Evolutionary conservation across 306 rosid species (phyloP).

Genomic region (Cyclanthera cordifolia): DNA sequence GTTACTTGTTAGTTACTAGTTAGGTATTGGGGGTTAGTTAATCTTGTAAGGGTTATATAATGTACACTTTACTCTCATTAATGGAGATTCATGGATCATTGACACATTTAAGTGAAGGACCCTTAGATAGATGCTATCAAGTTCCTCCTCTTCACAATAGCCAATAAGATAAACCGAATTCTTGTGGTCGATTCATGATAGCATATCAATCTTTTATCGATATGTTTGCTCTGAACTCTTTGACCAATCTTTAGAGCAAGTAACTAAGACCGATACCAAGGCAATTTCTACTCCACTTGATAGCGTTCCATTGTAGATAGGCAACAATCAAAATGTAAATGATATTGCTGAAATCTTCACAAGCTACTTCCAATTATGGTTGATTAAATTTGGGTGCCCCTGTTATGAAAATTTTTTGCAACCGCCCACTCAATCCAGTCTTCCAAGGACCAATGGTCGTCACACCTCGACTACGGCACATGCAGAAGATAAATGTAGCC

Average conservation of each 20-base stretch:
- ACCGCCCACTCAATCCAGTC: constrained; percentile 86
- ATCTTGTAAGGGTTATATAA: no score
- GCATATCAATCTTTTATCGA: constrained; percentile 62
- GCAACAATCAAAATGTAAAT: constrained; percentile 29
- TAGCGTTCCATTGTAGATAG: constrained; percentile 71
- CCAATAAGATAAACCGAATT: constrained; percentile 86
- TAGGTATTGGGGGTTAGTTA: no score
- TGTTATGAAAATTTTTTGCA: constrained; percentile 84
- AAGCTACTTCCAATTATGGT: constrained; percentile 66
- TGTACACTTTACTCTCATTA: no score
- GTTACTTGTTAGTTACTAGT: no score
- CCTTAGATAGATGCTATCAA: no score
- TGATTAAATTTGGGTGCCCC: constrained; percentile 89
- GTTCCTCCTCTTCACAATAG: constrained; percentile 78
- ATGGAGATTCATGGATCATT: no score
- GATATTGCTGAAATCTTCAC: constrained; percentile 95
- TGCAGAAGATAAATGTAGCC: constrained; percentile 32
- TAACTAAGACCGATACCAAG: constrained; percentile 46
- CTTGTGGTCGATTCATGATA: constrained; percentile 82
- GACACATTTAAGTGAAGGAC: no score
- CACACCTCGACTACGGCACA: constrained; percentile 54
- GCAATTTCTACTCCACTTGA: constrained; percentile 94
- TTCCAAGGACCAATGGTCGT: constrained; percentile 74
- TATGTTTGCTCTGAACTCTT: constrained; percentile 48
- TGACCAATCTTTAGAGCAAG: constrained; percentile 58